Conservation (phyloP, 345 rosid species). For the Turnera subulata region DNA sequence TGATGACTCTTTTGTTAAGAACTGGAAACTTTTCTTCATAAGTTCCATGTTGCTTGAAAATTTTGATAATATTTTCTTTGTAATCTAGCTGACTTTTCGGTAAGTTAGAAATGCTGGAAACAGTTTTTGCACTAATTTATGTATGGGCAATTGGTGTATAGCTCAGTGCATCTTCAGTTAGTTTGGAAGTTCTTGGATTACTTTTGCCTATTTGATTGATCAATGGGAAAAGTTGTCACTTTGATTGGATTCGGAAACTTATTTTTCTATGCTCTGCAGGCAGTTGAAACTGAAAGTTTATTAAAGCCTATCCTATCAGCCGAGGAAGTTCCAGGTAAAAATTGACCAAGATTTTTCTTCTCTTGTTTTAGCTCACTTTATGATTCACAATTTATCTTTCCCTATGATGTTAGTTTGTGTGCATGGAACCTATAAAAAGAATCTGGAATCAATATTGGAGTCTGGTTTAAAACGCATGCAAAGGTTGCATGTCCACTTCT, state of each 20-base stretch:
- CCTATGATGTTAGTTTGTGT: conserved; percentile 58
- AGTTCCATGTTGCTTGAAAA: neutral
- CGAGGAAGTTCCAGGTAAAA: conserved; percentile 63
- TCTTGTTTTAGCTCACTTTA: neutral
- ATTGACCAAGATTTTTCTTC: neutral
- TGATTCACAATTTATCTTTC: neutral
- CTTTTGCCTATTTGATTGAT: neutral
- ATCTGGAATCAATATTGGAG: conserved; percentile 65
- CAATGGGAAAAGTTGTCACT: neutral
- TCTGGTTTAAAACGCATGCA: conserved; percentile 80
- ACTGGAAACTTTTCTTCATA: neutral
- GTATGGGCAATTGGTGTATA: neutral
- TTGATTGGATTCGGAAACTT: neutral
- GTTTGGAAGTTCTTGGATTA: neutral
- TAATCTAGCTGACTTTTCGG: neutral
- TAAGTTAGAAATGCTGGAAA: neutral
- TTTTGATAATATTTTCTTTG: neutral
- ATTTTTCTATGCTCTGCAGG: conserved; percentile 30
- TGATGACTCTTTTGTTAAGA: conserved; percentile 11
- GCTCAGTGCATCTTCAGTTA: neutral
- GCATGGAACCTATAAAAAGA: conserved; percentile 81
- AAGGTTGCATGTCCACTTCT: conserved; percentile 84
- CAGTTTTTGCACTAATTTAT: neutral
- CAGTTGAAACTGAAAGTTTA: conserved; percentile 72
- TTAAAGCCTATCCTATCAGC: conserved; percentile 64